Evolutionary conservation across 78 protist species (phyloP).

Genomic region (slime mould (Dictyostelium discoideum)): dicty_2.7 NC_007089.4:2580501-2581000

Average conservation of each 20-base stretch:
- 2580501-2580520: too few relatives aligned
- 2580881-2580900: conserved; percentile 68
- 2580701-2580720: neutral
- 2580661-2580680: conserved; percentile 70
- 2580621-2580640: conserved; percentile 40
- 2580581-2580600: conserved; percentile 56
- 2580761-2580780: conserved; percentile 90
- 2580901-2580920: conserved; percentile 55
- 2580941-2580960: conserved; percentile 90
- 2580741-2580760: neutral
- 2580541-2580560: neutral
- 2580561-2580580: conserved; percentile 37
- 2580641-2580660: conserved; percentile 51
- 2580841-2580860: conserved; percentile 89
- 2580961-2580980: neutral
- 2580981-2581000: neutral
- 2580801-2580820: conserved; percentile 92
- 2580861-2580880: conserved; percentile 55
- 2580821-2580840: conserved; percentile 87
- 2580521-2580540: neutral
- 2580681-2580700: neutral
- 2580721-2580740: neutral
- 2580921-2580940: conserved; percentile 71
- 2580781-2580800: conserved; percentile 89
- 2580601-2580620: conserved; percentile 39